A percentile compares a stretch with the other conserved stretches of the same genome.
These are phyloP conservation scores for Coffea humblotiana DNA, from an alignment of 305 asterid species.

Conservation along the genomic window DNA sequence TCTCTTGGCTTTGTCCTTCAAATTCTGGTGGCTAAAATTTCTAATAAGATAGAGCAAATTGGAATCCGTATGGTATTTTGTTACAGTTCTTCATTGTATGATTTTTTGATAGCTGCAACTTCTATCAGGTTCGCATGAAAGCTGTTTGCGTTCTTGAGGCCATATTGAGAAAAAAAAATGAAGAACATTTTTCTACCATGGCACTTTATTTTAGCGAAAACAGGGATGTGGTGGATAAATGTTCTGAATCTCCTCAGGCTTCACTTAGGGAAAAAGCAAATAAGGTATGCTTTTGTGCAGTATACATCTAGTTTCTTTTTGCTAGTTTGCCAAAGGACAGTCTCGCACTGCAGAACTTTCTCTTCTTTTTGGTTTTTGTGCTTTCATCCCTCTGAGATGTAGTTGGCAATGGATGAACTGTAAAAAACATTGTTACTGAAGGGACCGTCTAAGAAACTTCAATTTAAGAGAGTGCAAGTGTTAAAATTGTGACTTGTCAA, in stretches of 20 bases:
- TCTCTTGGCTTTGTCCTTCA: background rate
- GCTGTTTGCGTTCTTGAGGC: slow-evolving; percentile 92
- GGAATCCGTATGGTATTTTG: slow-evolving; percentile 7
- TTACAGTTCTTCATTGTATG: slow-evolving; percentile 9
- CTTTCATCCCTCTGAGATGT: background rate
- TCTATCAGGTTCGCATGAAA: slow-evolving; percentile 84
- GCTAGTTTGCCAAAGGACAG: background rate
- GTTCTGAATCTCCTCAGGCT: slow-evolving; percentile 97
- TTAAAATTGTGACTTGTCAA: background rate
- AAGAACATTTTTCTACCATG: slow-evolving; percentile 53
- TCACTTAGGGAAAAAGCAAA: slow-evolving; percentile 92
- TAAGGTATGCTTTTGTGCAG: slow-evolving; percentile 53
- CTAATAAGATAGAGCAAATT: background rate
- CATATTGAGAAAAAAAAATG: slow-evolving; percentile 76
- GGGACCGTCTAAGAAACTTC: background rate
- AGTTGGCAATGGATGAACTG: background rate
- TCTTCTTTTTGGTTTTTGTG: background rate
- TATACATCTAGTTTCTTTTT: background rate
- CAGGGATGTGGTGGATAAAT: slow-evolving; percentile 61
- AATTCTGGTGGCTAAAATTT: background rate
- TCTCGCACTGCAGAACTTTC: background rate
- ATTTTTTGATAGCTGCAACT: slow-evolving; percentile 20
- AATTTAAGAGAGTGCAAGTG: background rate
- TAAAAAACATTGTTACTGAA: background rate
- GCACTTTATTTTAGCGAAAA: slow-evolving; percentile 71